Base-by-base conservation (phyloP, 768 basidiomycete species). In the Ephemerocybe angulata region DNA sequence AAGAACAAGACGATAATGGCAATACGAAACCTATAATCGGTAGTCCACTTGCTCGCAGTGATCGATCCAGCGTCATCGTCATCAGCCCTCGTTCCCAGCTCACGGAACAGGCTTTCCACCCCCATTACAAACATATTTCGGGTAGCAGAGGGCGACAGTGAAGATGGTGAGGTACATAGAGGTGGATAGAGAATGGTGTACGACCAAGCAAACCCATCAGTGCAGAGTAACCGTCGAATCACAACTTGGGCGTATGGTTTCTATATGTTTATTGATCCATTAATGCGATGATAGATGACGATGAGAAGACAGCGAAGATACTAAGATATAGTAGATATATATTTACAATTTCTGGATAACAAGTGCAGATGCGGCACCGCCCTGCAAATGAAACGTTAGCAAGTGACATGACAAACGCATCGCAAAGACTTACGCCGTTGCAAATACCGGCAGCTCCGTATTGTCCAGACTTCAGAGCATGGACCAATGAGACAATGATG, bases 381-480 rank as follows among this genome's bases (percentile, higher is more conserved):
- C 93, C 91, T 93, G 64, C 55, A 19, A 61, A 53, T 63, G 62
- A 57, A 63, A 52, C 2, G 56, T 57, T 12, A 62, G 46, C 46
- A 27, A 59, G 50, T 48, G 19, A 55, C 40, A 50, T 27, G 27
- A n/a, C 19, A 33, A 12, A 31, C 10, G 49, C 11, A 43, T 50
- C n/a, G n/a, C n/a, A 55, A 56, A 12, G 7, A 79, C 93, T 71
- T 70, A 95, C 93, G 59, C 94, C 96, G 66, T 98, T 98, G 82
- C 96, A 98, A 62, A 98, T 88, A 70, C 88, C 94, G 35, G 95
- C 96, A 52, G 91, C 93, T 61, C 95, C 96, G 64, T 95, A 97
- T 74, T 98, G 80, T 35, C 95, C 95, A 2, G 86, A 70, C 77
- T 96, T 87, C 60, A 98, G 83, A n/a, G 88, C 84, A 67, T 98